Conservation (phyloP, 495 filamentous ascomycete species). For the Penicillium egyptiacum region DNA sequence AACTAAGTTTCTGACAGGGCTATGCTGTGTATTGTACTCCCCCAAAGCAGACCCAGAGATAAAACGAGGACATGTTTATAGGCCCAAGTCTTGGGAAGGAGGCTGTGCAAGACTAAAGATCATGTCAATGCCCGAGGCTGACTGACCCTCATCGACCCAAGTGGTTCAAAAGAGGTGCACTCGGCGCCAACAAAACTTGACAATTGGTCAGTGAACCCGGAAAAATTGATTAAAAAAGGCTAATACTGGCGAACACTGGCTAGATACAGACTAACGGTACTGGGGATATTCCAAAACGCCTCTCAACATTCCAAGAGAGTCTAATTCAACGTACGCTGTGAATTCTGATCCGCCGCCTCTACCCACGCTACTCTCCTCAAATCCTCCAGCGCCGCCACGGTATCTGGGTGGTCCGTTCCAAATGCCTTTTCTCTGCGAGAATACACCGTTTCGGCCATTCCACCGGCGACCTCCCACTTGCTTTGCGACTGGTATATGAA, state of each 20-base stretch:
- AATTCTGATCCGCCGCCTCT: conserved; percentile 20
- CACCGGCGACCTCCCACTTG: conserved; percentile 23
- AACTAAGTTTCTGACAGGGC: not conserved
- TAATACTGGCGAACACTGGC: not conserved
- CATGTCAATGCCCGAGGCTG: not conserved
- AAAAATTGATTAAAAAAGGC: not conserved
- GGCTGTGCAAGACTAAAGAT: conserved; percentile 15
- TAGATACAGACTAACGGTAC: not conserved
- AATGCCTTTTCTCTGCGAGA: conserved; percentile 18
- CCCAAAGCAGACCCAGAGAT: not conserved
- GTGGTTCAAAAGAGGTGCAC: not conserved
- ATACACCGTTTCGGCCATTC: conserved; percentile 23
- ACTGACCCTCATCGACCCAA: not conserved
- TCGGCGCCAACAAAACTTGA: not conserved
- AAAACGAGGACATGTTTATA: not conserved
- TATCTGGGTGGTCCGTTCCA: conserved; percentile 33
- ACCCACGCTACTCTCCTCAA: conserved; percentile 16
- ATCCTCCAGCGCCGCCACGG: conserved; percentile 23
- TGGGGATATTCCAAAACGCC: not conserved
- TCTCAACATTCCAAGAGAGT: conserved; percentile 1
- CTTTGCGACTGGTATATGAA: conserved; percentile 27
- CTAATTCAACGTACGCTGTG: conserved; percentile 14
- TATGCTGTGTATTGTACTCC: conserved; percentile 1
- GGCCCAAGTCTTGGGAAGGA: conserved; percentile 17
- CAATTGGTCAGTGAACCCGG: not conserved